Evolutionary conservation across 202 grass and related monocot genomes (phyloP).

Genomic region (Elaeis oleifera): DNA sequence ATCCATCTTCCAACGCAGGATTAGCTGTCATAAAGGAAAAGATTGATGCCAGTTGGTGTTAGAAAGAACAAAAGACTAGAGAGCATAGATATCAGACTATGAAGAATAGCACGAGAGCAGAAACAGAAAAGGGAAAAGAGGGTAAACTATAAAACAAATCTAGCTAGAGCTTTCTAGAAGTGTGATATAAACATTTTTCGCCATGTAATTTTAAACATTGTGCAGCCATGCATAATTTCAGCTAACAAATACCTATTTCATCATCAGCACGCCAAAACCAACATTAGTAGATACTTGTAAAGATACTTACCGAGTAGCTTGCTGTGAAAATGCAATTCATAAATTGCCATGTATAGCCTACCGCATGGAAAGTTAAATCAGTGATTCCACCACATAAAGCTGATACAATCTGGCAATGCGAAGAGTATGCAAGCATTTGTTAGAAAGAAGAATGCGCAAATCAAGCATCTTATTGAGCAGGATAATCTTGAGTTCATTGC

Average conservation of each 20-base stretch:
- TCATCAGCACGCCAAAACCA: neutral
- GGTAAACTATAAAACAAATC: too few relatives aligned
- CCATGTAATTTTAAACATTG: too few relatives aligned
- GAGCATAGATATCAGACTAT: too few relatives aligned
- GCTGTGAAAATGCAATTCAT: constrained; percentile 90
- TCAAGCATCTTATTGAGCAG: too few relatives aligned
- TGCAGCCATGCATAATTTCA: too few relatives aligned
- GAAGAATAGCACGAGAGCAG: neutral
- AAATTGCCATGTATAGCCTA: constrained; percentile 85
- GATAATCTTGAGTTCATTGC: too few relatives aligned
- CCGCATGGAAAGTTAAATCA: constrained; percentile 80
- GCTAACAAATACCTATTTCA: neutral
- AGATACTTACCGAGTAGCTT: constrained; percentile 60
- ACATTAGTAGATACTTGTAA: constrained; percentile 5
- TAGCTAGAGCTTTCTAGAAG: too few relatives aligned
- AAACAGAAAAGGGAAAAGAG: neutral
- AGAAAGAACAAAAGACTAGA: too few relatives aligned
- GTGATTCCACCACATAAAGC: constrained; percentile 67
- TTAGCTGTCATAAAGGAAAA: constrained; percentile 32
- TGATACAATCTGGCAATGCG: constrained; percentile 47
- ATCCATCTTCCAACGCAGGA: constrained; percentile 67
- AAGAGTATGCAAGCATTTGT: too few relatives aligned
- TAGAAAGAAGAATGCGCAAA: too few relatives aligned
- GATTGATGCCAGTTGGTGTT: too few relatives aligned
- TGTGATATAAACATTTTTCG: too few relatives aligned